These are phyloP conservation scores for Trifolium fragiferum DNA, from an alignment of 306 rosid species.

Conservation along the genomic window DNA sequence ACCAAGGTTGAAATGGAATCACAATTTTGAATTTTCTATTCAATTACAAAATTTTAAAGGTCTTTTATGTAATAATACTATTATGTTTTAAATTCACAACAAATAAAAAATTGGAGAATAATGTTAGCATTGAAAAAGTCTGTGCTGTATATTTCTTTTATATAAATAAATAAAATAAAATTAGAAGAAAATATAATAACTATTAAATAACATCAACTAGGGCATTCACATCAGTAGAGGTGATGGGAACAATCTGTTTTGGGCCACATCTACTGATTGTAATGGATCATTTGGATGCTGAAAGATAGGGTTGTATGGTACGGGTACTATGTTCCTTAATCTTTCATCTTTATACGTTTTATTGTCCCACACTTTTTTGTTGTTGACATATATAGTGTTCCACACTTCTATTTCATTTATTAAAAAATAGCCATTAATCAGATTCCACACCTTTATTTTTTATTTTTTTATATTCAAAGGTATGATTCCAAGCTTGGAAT, in stretches of 20 bases:
- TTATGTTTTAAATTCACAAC: too few relatives aligned
- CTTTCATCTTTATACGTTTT: slow-evolving; percentile 32
- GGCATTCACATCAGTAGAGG: background rate
- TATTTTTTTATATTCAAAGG: slow-evolving; percentile 3
- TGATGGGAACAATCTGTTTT: slow-evolving; percentile 28
- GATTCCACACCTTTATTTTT: slow-evolving; percentile 40
- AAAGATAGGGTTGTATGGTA: slow-evolving; percentile 32
- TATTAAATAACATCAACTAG: background rate
- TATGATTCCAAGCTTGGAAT: slow-evolving; percentile 43
- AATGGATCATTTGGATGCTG: slow-evolving; percentile 37
- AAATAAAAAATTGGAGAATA: too few relatives aligned
- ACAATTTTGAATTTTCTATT: too few relatives aligned
- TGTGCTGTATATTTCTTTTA: background rate
- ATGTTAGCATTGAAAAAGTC: background rate
- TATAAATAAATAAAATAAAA: background rate
- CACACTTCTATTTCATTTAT: slow-evolving; percentile 30
- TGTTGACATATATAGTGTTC: slow-evolving; percentile 9
- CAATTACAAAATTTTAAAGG: too few relatives aligned
- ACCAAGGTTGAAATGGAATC: too few relatives aligned
- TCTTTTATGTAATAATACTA: too few relatives aligned
- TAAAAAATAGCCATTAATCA: slow-evolving; percentile 37
- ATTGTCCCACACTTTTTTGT: slow-evolving; percentile 7
- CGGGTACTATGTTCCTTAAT: slow-evolving; percentile 36
- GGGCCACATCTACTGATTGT: slow-evolving; percentile 13
- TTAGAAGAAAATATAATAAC: background rate